Evolutionary conservation across 352 stramenopile species (phyloP).

Genomic region (Albugo laibachii): DNA sequence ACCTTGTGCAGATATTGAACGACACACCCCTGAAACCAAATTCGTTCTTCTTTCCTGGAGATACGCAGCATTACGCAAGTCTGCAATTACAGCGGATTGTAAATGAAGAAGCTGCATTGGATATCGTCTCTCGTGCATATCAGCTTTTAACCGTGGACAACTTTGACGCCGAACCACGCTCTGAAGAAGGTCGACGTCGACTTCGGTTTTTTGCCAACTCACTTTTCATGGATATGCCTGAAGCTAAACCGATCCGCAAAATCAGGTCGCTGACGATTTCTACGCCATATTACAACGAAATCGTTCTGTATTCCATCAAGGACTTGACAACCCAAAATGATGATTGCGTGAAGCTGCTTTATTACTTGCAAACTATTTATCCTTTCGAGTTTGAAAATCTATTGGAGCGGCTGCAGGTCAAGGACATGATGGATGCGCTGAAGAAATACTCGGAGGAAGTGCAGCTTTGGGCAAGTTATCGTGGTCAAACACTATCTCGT

Average conservation of each 20-base stretch:
- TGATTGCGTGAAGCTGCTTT: constrained; percentile 89
- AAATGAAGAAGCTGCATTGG: constrained; percentile 56
- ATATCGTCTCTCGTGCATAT: constrained; percentile 72
- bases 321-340: constrained; percentile 69
- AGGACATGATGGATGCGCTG: constrained; percentile 69
- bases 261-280: constrained; percentile 68
- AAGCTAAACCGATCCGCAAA: constrained; percentile 67
- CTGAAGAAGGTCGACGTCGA: constrained; percentile 63
- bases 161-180: constrained; percentile 75
- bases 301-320: constrained; percentile 81
- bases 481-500: constrained; percentile 64
- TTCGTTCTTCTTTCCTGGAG: constrained; percentile 77
- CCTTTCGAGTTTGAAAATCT: constrained; percentile 76
- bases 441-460: constrained; percentile 71
- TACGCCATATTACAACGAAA: constrained; percentile 83
- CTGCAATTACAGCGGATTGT: constrained; percentile 60
- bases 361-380: constrained; percentile 87
- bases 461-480: constrained; percentile 67
- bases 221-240: constrained; percentile 80
- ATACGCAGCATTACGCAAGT: constrained; percentile 65
- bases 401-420: constrained; percentile 44
- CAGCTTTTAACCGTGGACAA: constrained; percentile 75
- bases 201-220: constrained; percentile 79
- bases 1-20: constrained; percentile 65
- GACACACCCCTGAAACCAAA: constrained; percentile 69